These are phyloP conservation scores for Paecilomyces niveus DNA, from an alignment of 2,329 filamentous ascomycete species.

Conservation along the genomic window DNA sequence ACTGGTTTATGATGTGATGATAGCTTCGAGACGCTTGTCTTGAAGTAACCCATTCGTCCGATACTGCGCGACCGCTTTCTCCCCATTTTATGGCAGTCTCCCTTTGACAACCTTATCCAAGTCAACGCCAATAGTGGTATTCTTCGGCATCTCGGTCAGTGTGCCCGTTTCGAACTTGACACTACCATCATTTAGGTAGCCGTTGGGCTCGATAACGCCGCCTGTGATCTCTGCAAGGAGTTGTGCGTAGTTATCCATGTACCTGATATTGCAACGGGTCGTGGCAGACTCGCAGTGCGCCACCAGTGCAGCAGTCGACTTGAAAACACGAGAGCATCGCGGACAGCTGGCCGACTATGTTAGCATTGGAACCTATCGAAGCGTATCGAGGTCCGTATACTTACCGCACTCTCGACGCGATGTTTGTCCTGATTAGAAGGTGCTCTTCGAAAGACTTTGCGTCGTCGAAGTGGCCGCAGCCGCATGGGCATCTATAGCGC, in stretches of 20 bases:
- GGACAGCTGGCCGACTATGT: constrained; percentile 24
- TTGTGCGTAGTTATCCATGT: constrained; percentile 21
- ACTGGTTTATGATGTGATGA: not conserved
- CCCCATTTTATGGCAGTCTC: not conserved
- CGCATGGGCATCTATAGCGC: constrained; percentile 29
- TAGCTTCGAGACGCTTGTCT: not conserved
- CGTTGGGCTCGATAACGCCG: constrained; percentile 27
- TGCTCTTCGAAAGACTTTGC: constrained; percentile 25
- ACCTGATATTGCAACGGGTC: constrained; percentile 27
- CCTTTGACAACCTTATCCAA: constrained; percentile 2
- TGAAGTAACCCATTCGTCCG: not conserved
- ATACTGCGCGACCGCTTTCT: not conserved
- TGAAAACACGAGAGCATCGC: constrained; percentile 32
- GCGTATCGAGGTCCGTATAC: not conserved
- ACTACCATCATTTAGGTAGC: constrained; percentile 25
- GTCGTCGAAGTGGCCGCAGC: constrained; percentile 15
- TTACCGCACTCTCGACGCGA: constrained; percentile 13
- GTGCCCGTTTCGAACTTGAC: constrained; percentile 23
- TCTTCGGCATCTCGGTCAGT: constrained; percentile 8
- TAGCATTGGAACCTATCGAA: not conserved
- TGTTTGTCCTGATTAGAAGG: constrained; percentile 9
- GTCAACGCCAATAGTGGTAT: constrained; percentile 7
- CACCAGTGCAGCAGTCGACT: constrained; percentile 29
- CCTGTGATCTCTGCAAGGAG: constrained; percentile 32
- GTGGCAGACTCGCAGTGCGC: constrained; percentile 33